Evolutionary conservation across 352 stramenopile genomes (phyloP).

Genomic region (Aphanomyces euteiches): DNA sequence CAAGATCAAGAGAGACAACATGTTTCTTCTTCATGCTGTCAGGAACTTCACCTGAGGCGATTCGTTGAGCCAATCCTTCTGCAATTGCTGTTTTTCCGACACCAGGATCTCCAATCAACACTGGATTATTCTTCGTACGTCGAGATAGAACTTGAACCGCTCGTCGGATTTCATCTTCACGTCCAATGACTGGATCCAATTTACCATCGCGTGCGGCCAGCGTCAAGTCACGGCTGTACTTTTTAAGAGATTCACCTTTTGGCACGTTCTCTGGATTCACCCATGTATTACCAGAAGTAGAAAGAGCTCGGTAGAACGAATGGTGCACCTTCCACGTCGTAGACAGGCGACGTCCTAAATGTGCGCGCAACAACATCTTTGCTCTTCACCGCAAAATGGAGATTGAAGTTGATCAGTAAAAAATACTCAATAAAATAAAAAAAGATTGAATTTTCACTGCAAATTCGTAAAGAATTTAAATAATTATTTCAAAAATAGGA

Average conservation of each 20-base stretch:
- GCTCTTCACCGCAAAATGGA: background rate
- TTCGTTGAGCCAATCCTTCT: slow-evolving; percentile 95
- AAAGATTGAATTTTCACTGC: background rate
- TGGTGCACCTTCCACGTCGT: background rate
- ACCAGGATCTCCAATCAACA: slow-evolving; percentile 96
- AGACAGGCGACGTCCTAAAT: slow-evolving; percentile 12
- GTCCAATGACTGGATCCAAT: slow-evolving; percentile 91
- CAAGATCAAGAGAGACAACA: slow-evolving; percentile 94
- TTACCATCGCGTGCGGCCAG: slow-evolving; percentile 65
- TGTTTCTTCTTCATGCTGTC: slow-evolving; percentile 92
- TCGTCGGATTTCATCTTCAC: slow-evolving; percentile 93
- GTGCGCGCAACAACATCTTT: slow-evolving; percentile 16
- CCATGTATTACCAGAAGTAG: slow-evolving; percentile 40
- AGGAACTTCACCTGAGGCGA: slow-evolving; percentile 92
- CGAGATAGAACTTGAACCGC: slow-evolving; percentile 94
- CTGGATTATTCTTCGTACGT: slow-evolving; percentile 98
- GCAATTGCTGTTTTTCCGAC: slow-evolving; percentile 95
- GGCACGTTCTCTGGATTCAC: slow-evolving; percentile 80
- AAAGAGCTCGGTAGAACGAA: slow-evolving; percentile 5
- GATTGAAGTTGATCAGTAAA: slow-evolving; percentile 14
- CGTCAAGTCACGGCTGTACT: slow-evolving; percentile 75
- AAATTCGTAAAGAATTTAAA: slow-evolving; percentile 5
- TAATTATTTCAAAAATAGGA: slow-evolving; percentile 3
- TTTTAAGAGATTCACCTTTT: slow-evolving; percentile 66
- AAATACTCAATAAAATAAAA: too few relatives aligned